phyloP scores from a whole-genome alignment of 1,284 basidiomycete genomes.

The Boletus sp. region DNA sequence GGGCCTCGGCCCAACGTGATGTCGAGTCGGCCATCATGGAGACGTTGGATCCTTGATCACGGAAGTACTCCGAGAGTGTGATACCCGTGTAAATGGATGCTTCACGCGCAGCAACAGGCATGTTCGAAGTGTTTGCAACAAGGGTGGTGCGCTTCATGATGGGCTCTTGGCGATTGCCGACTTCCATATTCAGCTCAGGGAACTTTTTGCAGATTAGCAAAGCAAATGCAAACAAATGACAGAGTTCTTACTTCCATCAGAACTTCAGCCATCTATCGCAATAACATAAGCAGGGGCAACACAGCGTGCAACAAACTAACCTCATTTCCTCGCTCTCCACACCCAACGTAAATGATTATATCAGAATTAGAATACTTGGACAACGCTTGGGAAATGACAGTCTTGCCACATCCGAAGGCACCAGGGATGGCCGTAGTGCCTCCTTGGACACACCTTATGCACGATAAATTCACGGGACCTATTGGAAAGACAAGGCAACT shows the following conservation, averaged over 20 bases:
- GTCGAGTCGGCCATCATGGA: slow-evolving; percentile 99
- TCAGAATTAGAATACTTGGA: slow-evolving; percentile 99
- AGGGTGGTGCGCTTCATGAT: slow-evolving; percentile 99
- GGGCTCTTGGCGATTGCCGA: slow-evolving; percentile 91
- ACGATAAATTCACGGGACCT: not conserved
- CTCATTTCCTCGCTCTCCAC: slow-evolving; percentile 91
- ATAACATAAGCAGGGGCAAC: slow-evolving; percentile 6
- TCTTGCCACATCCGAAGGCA: slow-evolving; percentile 98
- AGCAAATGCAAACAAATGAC: slow-evolving; percentile 4
- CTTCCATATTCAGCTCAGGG: slow-evolving; percentile 90
- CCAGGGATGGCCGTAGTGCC: slow-evolving; percentile 99
- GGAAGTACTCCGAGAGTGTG: slow-evolving; percentile 98
- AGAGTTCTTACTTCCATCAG: slow-evolving; percentile 72
- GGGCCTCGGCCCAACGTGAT: slow-evolving; percentile 98
- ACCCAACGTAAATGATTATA: slow-evolving; percentile 99
- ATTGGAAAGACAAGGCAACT: slow-evolving; percentile 26
- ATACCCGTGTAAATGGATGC: slow-evolving; percentile 99
- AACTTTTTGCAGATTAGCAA: slow-evolving; percentile 53
- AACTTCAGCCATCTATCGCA: slow-evolving; percentile 91
- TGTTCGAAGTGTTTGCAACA: slow-evolving; percentile 99
- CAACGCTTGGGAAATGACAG: slow-evolving; percentile 94
- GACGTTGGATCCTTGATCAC: slow-evolving; percentile 96
- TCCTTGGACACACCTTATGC: slow-evolving; percentile 90
- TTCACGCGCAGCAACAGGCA: slow-evolving; percentile 99
- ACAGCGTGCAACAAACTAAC: slow-evolving; percentile 35